phyloP scores from a whole-genome alignment of 768 basidiomycete species.

The Russula abietina region DNA sequence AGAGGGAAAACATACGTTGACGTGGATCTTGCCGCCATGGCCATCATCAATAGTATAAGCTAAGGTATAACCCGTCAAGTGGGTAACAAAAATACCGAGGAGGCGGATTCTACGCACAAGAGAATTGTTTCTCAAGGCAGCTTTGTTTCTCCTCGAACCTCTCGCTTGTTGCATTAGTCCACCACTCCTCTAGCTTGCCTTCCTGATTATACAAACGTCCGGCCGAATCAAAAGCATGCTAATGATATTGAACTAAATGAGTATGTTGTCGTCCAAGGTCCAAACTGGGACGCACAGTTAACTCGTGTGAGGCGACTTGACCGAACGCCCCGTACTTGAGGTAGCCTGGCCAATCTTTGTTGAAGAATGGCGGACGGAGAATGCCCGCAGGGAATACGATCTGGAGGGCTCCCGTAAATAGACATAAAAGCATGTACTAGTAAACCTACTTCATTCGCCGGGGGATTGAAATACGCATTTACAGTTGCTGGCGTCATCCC shows the following conservation, averaged over 20 bases:
- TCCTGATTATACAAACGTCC: constrained; percentile 87
- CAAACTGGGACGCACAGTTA: constrained; percentile 51
- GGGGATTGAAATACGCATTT: constrained; percentile 85
- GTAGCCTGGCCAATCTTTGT: constrained; percentile 79
- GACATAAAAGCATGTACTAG: not conserved
- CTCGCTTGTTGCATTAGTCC: constrained; percentile 81
- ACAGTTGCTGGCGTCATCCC: constrained; percentile 84
- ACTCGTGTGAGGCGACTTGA: constrained; percentile 85
- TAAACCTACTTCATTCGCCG: constrained; percentile 68
- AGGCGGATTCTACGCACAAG: constrained; percentile 40
- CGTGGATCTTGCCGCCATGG: constrained; percentile 73
- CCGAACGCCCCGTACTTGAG: constrained; percentile 91
- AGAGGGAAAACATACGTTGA: constrained; percentile 59
- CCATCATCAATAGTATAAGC: constrained; percentile 82
- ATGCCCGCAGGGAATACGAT: constrained; percentile 98
- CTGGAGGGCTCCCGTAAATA: constrained; percentile 34
- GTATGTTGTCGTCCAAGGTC: not conserved
- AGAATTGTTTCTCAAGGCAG: constrained; percentile 90
- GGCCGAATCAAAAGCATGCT: constrained; percentile 90
- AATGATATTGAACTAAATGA: not conserved
- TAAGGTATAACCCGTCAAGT: constrained; percentile 27
- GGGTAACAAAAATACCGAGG: not conserved
- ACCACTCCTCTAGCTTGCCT: constrained; percentile 87
- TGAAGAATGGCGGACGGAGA: constrained; percentile 88
- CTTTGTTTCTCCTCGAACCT: constrained; percentile 78